Percentiles rank a stretch among this genome's conserved stretches.
phyloP scores from a whole-genome alignment of 1,284 basidiomycete genomes.

The Afroboletus lepidellus region DNA sequence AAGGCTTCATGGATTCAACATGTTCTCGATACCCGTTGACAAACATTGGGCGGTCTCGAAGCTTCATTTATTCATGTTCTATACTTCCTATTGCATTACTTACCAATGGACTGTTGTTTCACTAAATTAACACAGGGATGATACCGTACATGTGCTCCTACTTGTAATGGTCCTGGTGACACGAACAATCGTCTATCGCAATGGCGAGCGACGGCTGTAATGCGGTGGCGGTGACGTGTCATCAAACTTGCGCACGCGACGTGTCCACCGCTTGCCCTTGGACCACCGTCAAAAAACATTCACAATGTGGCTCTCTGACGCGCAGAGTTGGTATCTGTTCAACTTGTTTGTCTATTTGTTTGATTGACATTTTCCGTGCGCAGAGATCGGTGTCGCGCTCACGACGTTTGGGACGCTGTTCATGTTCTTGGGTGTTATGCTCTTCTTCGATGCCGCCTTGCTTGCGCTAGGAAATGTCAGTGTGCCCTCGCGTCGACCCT shows the following conservation, averaged over 20 bases:
- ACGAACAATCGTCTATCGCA: background rate
- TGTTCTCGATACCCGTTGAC: slow-evolving; percentile 24
- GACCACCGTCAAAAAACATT: slow-evolving; percentile 10
- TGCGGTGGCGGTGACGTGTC: slow-evolving; percentile 31
- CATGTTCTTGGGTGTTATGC: slow-evolving; percentile 92
- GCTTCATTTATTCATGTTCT: slow-evolving; percentile 29
- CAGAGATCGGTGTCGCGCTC: slow-evolving; percentile 95
- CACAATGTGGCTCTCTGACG: slow-evolving; percentile 69
- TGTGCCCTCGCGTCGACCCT: background rate
- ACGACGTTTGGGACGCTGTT: slow-evolving; percentile 97
- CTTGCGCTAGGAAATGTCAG: slow-evolving; percentile 92
- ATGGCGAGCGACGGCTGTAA: background rate
- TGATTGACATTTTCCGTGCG: background rate
- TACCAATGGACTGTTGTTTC: slow-evolving; percentile 18
- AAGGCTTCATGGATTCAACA: background rate
- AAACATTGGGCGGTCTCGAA: slow-evolving; percentile 11
- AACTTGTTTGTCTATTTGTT: background rate
- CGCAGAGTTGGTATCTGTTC: slow-evolving; percentile 50
- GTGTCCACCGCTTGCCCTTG: background rate
- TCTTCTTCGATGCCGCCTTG: slow-evolving; percentile 97
- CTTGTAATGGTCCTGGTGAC: background rate
- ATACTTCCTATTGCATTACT: slow-evolving; percentile 22
- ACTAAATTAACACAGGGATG: slow-evolving; percentile 2
- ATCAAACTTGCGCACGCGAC: slow-evolving; percentile 10
- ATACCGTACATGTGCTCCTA: slow-evolving; percentile 11